Base-by-base conservation (phyloP, 306 rosid genomes). In the Cucurbita ficifolia region DNA sequence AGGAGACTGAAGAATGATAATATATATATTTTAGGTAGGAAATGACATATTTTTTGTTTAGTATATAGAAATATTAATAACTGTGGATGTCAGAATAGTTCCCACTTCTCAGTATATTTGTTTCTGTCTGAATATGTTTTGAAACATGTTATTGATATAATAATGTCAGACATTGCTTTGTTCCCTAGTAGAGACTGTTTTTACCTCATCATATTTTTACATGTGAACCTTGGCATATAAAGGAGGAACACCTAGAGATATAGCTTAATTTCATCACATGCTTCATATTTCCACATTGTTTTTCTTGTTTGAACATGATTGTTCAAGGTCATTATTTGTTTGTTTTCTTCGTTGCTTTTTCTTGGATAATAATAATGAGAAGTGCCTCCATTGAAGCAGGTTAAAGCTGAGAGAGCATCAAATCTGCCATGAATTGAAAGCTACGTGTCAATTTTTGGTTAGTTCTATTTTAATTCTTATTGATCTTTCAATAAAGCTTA, bases 361-460 rank as follows among this genome's bases (percentile, higher is more conserved):
- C 18, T 50, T 65, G 52, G 39, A 50, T 45, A 11, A 22, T 14
- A 45, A 67, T 49, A 0, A 45, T 67, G 13, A 24, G 42, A n/a
- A 68, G 40, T 68, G 55, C 4, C 33, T 3, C 33, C 73, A 22
- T 46, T 48, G 40, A 69, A 46, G 42, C 73, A 68, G 73, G 54
- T 46, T 11, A 22, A 68, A 69, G 57, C 57, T 69, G 73, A 69
- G 56, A 46, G 54, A 48, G 43, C 42, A 42, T 69, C 42, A 42
- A 69, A 69, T 69, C 73, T 69, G 57, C 57, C 84, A 75, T 81
- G 77, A 80, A 83, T 82, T 82, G 77, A 81, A 72, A 80, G 35
- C 80, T 76, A 48, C 79, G 57, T 78, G 55, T 49, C 79, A 42
- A 9, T 73, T 61, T 53, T 29, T 29, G 33, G 33, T 29, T 29